phyloP scores from a whole-genome alignment of 208 protist species.

The Crithidia fasciculata region DNA sequence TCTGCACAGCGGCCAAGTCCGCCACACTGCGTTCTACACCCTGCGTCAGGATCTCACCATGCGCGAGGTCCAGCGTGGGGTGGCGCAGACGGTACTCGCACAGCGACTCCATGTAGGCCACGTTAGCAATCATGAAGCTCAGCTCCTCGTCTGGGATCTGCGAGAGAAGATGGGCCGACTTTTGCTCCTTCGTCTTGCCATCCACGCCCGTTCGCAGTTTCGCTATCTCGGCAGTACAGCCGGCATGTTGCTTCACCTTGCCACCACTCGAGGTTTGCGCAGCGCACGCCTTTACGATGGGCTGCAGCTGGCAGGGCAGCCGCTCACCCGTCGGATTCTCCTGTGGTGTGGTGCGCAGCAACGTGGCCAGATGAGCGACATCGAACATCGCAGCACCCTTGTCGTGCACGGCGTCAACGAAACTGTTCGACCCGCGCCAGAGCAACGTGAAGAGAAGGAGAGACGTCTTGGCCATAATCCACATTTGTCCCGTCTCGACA shows the following conservation, averaged over 20 bases:
- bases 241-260: not conserved
- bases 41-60: constrained; percentile 15
- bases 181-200: no score
- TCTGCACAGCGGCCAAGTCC: no score
- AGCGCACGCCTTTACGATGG: not conserved
- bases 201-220: not conserved
- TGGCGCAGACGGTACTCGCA: constrained; percentile 44
- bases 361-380: not conserved
- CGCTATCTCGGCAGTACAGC: not conserved
- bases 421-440: constrained; percentile 36
- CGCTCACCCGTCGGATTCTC: constrained; percentile 30
- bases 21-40: not conserved
- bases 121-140: constrained; percentile 15
- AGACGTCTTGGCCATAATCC: constrained; percentile 41
- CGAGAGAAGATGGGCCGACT: no score
- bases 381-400: constrained; percentile 23
- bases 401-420: constrained; percentile 19
- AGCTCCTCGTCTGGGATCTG: not conserved
- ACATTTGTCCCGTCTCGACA: constrained; percentile 39
- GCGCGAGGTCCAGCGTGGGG: constrained; percentile 30
- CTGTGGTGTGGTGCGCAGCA: constrained; percentile 32
- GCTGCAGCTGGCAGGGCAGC: constrained; percentile 30
- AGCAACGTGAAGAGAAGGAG: constrained; percentile 31
- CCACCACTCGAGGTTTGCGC: constrained; percentile 1
- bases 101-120: constrained; percentile 35